phyloP scores from a whole-genome alignment of 139 green algal genomes.

The Haematococcus lacustris region DNA sequence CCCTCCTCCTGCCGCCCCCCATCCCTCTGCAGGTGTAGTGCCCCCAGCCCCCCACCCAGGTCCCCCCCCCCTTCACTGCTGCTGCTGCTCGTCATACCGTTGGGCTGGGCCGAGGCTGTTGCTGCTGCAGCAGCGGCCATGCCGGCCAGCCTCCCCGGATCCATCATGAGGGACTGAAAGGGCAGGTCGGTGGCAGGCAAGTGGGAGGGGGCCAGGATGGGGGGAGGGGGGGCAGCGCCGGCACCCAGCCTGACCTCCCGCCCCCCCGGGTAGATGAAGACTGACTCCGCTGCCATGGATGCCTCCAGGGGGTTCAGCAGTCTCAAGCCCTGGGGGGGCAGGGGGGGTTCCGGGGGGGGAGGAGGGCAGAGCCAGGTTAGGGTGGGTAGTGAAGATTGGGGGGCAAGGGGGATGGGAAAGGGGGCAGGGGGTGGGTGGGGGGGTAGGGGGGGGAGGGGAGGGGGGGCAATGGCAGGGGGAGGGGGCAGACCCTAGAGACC shows the following conservation, averaged over 20 bases:
- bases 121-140: no score
- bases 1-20: no score
- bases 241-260: no score
- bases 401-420: background rate
- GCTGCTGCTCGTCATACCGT: no score
- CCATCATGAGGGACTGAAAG: slow-evolving; percentile 5
- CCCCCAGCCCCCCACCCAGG: no score
- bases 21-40: no score
- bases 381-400: background rate
- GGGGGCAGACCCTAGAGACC: background rate
- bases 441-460: background rate
- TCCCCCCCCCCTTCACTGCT: no score
- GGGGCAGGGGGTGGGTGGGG: background rate
- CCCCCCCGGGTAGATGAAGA: slow-evolving; percentile 38
- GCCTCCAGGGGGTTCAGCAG: slow-evolving; percentile 33
- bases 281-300: slow-evolving; percentile 31
- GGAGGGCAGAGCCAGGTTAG: background rate
- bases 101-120: no score
- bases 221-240: no score
- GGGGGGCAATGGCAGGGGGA: background rate
- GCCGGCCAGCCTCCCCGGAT: background rate
- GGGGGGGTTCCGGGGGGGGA: background rate
- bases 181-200: background rate
- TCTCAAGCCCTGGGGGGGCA: slow-evolving; percentile 16
- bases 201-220: no score